Evolutionary conservation across 2,329 filamentous ascomycete species (phyloP).

Genomic region (Verticillium klebahnii): DNA sequence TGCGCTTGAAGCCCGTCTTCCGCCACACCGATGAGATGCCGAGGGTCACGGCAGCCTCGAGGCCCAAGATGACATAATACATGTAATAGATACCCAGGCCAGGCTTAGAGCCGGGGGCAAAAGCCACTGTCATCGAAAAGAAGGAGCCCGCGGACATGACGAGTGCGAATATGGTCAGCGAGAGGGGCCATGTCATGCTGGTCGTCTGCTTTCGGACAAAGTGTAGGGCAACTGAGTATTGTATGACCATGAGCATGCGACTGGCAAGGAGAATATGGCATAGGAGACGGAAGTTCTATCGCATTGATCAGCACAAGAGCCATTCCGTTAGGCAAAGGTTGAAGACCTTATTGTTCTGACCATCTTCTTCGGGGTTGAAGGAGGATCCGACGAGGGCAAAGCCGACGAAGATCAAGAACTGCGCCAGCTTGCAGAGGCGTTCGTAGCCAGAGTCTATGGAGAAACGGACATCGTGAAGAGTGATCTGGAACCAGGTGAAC

Average conservation of each 20-base stretch:
- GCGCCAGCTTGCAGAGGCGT: constrained; percentile 45
- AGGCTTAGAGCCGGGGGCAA: constrained; percentile 8
- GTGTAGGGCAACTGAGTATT: constrained; percentile 30
- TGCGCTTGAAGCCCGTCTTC: constrained; percentile 50
- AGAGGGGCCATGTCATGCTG: constrained; percentile 17
- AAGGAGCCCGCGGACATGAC: constrained; percentile 26
- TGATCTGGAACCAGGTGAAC: constrained; percentile 57
- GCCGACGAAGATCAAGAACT: constrained; percentile 51
- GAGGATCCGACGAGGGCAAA: constrained; percentile 47
- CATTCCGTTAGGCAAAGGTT: neutral
- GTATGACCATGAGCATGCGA: constrained; percentile 14
- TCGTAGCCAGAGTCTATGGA: constrained; percentile 50
- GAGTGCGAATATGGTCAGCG: constrained; percentile 23
- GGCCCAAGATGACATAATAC: constrained; percentile 44
- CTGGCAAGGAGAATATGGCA: constrained; percentile 34
- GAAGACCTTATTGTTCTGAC: constrained; percentile 13
- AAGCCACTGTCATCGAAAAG: constrained; percentile 8
- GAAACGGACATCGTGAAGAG: constrained; percentile 55
- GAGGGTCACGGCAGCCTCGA: constrained; percentile 43
- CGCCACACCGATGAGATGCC: constrained; percentile 42
- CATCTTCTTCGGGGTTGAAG: constrained; percentile 27
- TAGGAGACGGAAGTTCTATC: constrained; percentile 32
- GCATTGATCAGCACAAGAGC: no score
- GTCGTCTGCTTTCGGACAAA: constrained; percentile 23
- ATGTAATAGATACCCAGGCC: constrained; percentile 26